Evolutionary conservation across 1,284 basidiomycete genomes (phyloP).

Genomic region (Leccinum pachyderme): DNA sequence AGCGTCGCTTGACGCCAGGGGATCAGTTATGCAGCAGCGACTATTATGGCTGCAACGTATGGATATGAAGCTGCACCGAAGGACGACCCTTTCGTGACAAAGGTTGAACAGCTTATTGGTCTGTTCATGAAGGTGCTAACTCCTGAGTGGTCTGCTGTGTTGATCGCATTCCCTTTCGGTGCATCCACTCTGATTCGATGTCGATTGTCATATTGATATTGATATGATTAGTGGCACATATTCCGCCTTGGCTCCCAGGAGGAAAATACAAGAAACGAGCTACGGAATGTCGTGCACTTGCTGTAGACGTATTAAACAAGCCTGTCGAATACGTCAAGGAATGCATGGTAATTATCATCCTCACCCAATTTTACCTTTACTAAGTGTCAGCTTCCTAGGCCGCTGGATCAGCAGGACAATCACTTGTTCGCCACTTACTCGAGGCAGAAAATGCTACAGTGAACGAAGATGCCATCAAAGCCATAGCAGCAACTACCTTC

Average conservation of each 20-base stretch:
- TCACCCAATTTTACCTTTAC: not conserved
- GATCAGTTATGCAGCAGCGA: conserved; percentile 21
- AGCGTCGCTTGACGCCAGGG: not conserved
- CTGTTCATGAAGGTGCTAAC: conserved; percentile 19
- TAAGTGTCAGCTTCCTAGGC: conserved; percentile 8
- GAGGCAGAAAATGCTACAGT: not conserved
- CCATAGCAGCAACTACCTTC: conserved; percentile 26
- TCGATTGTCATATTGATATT: conserved; percentile 21
- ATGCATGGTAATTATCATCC: conserved; percentile 27
- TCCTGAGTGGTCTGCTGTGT: conserved; percentile 22
- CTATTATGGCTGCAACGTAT: conserved; percentile 26
- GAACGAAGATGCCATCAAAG: conserved; percentile 19
- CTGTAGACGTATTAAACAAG: conserved; percentile 25
- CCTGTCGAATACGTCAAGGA: conserved; percentile 33
- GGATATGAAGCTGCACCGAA: conserved; percentile 24
- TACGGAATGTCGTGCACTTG: conserved; percentile 24
- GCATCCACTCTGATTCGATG: conserved; percentile 6
- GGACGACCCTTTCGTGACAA: conserved; percentile 27
- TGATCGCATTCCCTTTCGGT: conserved; percentile 26
- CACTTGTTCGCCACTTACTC: conserved; percentile 22
- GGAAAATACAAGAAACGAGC: conserved; percentile 29
- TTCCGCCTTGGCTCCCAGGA: conserved; percentile 42
- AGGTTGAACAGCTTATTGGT: conserved; percentile 5
- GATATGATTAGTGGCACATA: conserved; percentile 17
- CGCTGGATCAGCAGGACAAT: conserved; percentile 21